Evolutionary conservation across 208 protist species (phyloP).

Genomic region (Trypanosoma grayi): DNA sequence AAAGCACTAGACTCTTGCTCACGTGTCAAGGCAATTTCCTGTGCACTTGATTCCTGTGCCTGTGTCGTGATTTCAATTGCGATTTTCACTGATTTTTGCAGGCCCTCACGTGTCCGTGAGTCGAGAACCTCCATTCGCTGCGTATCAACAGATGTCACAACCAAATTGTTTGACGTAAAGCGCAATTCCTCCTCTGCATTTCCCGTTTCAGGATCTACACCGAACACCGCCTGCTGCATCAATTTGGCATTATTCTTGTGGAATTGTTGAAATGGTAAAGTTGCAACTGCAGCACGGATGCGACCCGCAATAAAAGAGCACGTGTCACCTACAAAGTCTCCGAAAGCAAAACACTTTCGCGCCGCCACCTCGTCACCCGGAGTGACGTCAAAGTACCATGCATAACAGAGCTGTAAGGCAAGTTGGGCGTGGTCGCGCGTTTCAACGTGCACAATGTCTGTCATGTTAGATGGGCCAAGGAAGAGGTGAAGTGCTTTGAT

Average conservation of each 20-base stretch:
- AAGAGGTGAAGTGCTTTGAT: conserved; percentile 85
- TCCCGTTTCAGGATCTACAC: conserved; percentile 56
- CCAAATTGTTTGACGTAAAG: conserved; percentile 90
- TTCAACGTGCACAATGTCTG: conserved; percentile 91
- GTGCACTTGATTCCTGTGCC: conserved; percentile 91
- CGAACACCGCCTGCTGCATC: conserved; percentile 80
- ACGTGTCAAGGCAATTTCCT: conserved; percentile 84
- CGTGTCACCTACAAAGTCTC: conserved; percentile 84
- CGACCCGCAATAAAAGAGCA: conserved; percentile 85
- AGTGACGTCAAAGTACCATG: conserved; percentile 87
- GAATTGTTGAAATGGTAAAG: conserved; percentile 87
- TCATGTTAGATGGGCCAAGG: conserved; percentile 94
- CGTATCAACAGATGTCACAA: conserved; percentile 95
- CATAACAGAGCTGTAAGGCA: conserved; percentile 83
- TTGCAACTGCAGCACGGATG: conserved; percentile 77
- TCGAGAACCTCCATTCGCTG: conserved; percentile 95
- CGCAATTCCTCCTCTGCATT: conserved; percentile 54
- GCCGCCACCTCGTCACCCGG: conserved; percentile 49
- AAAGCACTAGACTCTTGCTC: conserved; percentile 91
- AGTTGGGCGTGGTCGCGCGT: conserved; percentile 89
- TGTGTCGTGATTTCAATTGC: conserved; percentile 97
- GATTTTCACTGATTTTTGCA: conserved; percentile 96
- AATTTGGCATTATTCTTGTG: conserved; percentile 72
- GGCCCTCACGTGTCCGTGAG: conserved; percentile 89
- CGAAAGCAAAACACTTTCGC: conserved; percentile 70